A percentile compares a stretch with the other conserved stretches of the same genome.
phyloP scores from a whole-genome alignment of 352 stramenopile species.

The Phytophthora macrochlamydospora region DNA sequence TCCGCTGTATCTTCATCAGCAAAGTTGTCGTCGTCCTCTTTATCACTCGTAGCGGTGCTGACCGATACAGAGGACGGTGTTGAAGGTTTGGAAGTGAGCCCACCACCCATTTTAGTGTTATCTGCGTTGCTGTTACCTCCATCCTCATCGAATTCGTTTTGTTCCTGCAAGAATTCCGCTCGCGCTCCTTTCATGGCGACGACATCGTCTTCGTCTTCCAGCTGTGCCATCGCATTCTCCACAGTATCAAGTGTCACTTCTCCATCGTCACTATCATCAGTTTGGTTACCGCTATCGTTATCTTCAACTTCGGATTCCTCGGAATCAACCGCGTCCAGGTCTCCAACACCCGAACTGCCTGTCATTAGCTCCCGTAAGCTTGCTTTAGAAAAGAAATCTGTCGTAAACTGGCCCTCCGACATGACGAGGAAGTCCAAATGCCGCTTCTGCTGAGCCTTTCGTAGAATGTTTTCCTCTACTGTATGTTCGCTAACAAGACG shows the following conservation, averaged over 20 bases:
- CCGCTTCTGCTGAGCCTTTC: constrained; percentile 97
- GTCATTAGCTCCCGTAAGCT: constrained; percentile 93
- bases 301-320: constrained; percentile 54
- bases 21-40: constrained; percentile 43
- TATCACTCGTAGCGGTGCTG: constrained; percentile 45
- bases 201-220: constrained; percentile 97
- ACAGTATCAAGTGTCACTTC: constrained; percentile 76
- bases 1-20: constrained; percentile 27
- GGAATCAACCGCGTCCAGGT: constrained; percentile 35
- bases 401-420: constrained; percentile 73
- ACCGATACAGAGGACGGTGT: constrained; percentile 47
- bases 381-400: constrained; percentile 85
- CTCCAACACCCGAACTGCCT: constrained; percentile 20
- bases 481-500: constrained; percentile 96
- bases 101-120: constrained; percentile 12
- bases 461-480: constrained; percentile 99
- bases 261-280: constrained; percentile 44
- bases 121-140: constrained; percentile 14
- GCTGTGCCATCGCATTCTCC: constrained; percentile 92
- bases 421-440: constrained; percentile 97
- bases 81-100: constrained; percentile 19
- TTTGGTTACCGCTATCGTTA: constrained; percentile 34
- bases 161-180: constrained; percentile 60
- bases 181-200: constrained; percentile 88
- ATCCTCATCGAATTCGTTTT: constrained; percentile 72